Evolutionary conservation across 129 eudicot species (phyloP).

Genomic region (Chrysanthemum seticuspe): DNA sequence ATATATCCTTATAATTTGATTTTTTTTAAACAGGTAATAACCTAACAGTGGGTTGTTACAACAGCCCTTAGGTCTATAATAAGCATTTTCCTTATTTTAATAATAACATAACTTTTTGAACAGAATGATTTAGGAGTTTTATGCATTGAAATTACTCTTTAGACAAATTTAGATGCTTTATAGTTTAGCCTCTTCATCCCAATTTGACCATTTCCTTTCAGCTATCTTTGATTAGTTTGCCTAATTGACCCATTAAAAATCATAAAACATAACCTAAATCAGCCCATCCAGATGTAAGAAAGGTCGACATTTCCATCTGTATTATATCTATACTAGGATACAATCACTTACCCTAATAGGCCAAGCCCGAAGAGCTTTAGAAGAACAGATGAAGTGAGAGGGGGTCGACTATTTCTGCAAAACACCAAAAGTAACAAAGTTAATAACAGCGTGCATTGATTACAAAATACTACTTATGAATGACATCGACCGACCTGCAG

Average conservation of each 20-base stretch:
- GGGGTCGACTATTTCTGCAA: conserved; percentile 42
- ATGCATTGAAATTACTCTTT: conserved; percentile 3
- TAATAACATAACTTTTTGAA: neutral
- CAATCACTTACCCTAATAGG: conserved; percentile 41
- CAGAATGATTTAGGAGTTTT: neutral
- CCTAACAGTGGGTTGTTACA: too few relatives aligned
- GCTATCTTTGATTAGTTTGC: neutral
- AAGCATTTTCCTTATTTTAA: neutral
- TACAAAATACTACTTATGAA: neutral
- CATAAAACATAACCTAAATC: neutral
- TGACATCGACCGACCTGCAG: conserved; percentile 34
- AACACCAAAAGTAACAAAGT: neutral
- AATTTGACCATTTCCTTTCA: conserved; percentile 1
- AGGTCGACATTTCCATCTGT: neutral
- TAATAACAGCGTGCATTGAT: neutral
- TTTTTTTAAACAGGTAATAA: too few relatives aligned
- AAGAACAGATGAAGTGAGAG: conserved; percentile 43
- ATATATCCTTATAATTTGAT: too few relatives aligned
- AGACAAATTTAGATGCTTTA: neutral
- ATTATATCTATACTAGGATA: neutral
- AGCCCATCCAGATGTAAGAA: neutral
- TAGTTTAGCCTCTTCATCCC: neutral
- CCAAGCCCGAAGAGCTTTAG: conserved; percentile 44
- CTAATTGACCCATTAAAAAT: neutral
- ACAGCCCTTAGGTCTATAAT: too few relatives aligned